Evolutionary conservation across 352 stramenopile genomes (phyloP), one percentile per base, ranked within the genome.

Genomic region (Poterioochromonas sp.): DNA sequence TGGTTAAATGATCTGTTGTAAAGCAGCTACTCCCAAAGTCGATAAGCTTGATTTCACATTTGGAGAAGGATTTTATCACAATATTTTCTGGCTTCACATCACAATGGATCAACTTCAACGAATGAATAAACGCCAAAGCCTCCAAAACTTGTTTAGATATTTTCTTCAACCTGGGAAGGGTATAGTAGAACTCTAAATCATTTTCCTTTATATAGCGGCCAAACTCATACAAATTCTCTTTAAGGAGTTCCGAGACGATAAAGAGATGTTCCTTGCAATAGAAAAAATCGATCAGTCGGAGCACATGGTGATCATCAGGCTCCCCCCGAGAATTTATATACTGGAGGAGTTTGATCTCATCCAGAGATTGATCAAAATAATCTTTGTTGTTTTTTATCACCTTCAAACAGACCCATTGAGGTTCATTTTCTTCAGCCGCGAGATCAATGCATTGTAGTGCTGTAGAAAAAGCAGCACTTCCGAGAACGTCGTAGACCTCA

Each of bases 311-410:
- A 43, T 93, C 86, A 68, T 97, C 90, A 29, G 94, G 85, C 69
- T 95, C 87, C 69, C 90, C 92, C 11, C 41, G 77, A 49, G 83
- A 82, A 60, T 88, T 87, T 32, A 91, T 87, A 76, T 93, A 86
- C 51, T 88, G 85, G 26, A 95, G 82, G 43, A 95, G 80, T 79
- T 93, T 93, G 71, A 95, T 94, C 83, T 96, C 91, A 83, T 95
- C 90, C 40, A 95, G 81, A 5, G 85, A 90, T 84, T 99, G 96
- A 79, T 99, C 96, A 81, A 99, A 97, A 83, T 97, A 99, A 79
- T 98, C 95, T 83, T 99, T 99, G 76, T 94, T 97, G 86, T 99
- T 98, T 84, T 98, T 98, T 83, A 99, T 97, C 39, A 98, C 92
- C 82, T 98, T 98, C 35, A 98, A 82, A 78, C 93, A 98, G 62